A percentile compares a stretch with the other conserved stretches of the same genome.
Evolutionary conservation across 805 yeast species (phyloP).

Genomic region (Lipomyces yamanashiensis): DNA sequence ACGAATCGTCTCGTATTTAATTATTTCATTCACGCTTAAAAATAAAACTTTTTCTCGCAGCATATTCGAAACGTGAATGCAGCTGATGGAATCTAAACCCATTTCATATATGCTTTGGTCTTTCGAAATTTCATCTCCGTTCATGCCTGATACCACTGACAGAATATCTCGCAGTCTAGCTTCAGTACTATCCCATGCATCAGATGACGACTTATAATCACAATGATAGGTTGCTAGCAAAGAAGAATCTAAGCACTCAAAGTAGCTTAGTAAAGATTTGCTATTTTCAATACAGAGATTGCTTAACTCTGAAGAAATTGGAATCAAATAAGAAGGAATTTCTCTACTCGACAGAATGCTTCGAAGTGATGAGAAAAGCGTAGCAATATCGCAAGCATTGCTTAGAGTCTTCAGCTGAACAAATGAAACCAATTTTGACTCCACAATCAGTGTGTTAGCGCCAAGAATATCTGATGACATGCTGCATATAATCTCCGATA

Average conservation of each 20-base stretch:
- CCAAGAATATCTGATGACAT: neutral
- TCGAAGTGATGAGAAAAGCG: neutral
- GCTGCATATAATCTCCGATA: neutral
- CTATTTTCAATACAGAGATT: neutral
- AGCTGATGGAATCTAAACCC: slow-evolving; percentile 40
- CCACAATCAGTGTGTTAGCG: neutral
- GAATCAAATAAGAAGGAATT: slow-evolving; percentile 23
- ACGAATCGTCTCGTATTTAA: slow-evolving; percentile 19
- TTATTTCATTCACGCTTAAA: slow-evolving; percentile 32
- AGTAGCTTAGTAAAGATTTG: neutral
- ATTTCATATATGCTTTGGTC: slow-evolving; percentile 27
- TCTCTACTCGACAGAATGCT: neutral
- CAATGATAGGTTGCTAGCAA: neutral
- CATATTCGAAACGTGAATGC: slow-evolving; percentile 31
- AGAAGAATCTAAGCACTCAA: neutral
- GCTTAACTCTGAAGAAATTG: neutral
- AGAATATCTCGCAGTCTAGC: slow-evolving; percentile 11
- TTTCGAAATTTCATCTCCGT: slow-evolving; percentile 8
- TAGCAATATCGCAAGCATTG: neutral
- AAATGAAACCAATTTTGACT: neutral
- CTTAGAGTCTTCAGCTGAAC: neutral
- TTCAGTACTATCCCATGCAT: slow-evolving; percentile 18
- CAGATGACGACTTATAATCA: neutral
- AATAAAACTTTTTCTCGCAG: slow-evolving; percentile 20
- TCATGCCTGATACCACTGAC: slow-evolving; percentile 13